Evolutionary conservation across 2,329 filamentous ascomycete species (phyloP).

Genomic region (Leptographium lundbergii): DNA sequence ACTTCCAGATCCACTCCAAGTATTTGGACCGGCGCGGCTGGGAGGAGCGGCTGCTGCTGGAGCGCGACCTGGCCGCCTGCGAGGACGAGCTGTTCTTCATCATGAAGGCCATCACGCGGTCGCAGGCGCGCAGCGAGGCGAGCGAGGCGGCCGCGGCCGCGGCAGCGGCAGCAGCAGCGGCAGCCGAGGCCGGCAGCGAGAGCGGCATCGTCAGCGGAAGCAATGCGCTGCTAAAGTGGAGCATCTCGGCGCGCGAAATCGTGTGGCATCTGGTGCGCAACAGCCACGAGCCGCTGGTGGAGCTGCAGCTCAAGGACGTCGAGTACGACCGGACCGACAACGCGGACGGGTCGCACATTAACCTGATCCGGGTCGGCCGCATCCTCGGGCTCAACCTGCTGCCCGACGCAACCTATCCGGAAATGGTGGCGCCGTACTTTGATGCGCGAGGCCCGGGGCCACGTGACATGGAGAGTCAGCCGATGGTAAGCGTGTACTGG

Average conservation of each 20-base stretch:
- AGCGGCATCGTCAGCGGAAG: neutral
- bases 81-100: slow-evolving; percentile 98
- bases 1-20: slow-evolving; percentile 87
- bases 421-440: slow-evolving; percentile 86
- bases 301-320: slow-evolving; percentile 83
- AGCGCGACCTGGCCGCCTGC: slow-evolving; percentile 75
- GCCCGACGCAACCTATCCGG: slow-evolving; percentile 81
- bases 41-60: slow-evolving; percentile 80
- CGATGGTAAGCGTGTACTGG: slow-evolving; percentile 93
- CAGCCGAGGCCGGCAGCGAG: neutral
- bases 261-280: slow-evolving; percentile 94
- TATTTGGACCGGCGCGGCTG: slow-evolving; percentile 80
- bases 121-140: slow-evolving; percentile 73
- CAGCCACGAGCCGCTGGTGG: slow-evolving; percentile 74
- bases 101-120: slow-evolving; percentile 98
- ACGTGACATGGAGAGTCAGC: slow-evolving; percentile 26
- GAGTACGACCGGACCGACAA: slow-evolving; percentile 95
- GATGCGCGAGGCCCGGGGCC: slow-evolving; percentile 47
- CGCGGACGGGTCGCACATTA: slow-evolving; percentile 91
- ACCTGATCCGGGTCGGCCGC: slow-evolving; percentile 76
- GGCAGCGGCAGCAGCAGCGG: neutral
- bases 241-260: slow-evolving; percentile 86
- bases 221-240: slow-evolving; percentile 72
- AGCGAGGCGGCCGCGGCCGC: slow-evolving; percentile 14
- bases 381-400: slow-evolving; percentile 84